Base-by-base conservation (phyloP, 2,329 filamentous ascomycete genomes). In the Sphaerulina musiva region DNA sequence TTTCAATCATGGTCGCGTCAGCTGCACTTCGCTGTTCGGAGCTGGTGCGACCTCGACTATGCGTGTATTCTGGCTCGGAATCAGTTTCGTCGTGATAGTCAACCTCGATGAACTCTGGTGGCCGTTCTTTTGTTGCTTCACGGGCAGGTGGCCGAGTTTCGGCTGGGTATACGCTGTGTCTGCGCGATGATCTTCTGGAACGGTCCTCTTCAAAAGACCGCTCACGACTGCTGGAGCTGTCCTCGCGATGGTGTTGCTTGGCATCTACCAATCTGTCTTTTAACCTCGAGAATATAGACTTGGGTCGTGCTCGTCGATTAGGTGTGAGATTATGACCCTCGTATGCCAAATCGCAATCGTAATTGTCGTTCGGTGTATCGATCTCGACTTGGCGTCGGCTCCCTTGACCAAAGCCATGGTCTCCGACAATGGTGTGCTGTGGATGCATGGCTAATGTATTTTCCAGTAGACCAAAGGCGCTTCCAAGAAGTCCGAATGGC, bases 401-500 rank as follows among this genome's bases (percentile, higher is more conserved):
- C 10, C 48, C 46, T 32, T 56, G 48, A 10, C 51, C 54, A 29
- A 54, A 32, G 17, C 46, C 49, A 23, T 43, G 39, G 3, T 44
- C 48, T 38, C 47, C 54, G 14, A 59, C 42, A 7, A 56, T 47
- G 10, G 46, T 44, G 17, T 56, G 53, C 9, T 57, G 53, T 41
- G 59, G 57, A 20, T 59, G 64, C 46, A 56, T 53, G 9, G 58
- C 52, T 23, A 59, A 40, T 12, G 63, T 47, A 34, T 60, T 62
- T 29, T 62, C 64, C 6, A 66, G 48, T 17, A 68, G 20, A 31
- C 59, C 59, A 41, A 65, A 61, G 2, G 64, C 63, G 52, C 57
- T 61, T 10, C 62, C 63, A 8, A 68, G 53, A 2, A 66, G 45
- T n/a, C 62, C 61, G 20, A 54, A 54, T 10, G 57, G 56, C 3